These are phyloP conservation scores for Fusarium abutilonis DNA, from an alignment of 2,329 filamentous ascomycete genomes.

Conservation along the genomic window DNA sequence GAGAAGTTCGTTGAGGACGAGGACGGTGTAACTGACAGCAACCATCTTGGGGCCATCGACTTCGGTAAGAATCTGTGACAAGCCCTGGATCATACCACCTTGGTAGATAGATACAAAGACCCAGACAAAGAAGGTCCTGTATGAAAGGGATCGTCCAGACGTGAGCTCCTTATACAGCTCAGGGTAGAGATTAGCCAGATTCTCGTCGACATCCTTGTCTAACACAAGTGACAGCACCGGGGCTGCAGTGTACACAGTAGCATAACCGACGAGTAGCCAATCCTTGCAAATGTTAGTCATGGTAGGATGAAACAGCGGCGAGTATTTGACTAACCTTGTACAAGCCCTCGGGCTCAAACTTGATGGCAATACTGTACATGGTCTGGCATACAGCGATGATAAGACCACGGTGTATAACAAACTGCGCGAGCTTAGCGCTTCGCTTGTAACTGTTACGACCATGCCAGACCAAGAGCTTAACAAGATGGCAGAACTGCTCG, in stretches of 20 bases:
- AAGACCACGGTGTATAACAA: constrained; percentile 95
- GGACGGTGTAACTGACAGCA: constrained; percentile 87
- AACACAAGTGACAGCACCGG: constrained; percentile 94
- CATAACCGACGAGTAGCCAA: constrained; percentile 96
- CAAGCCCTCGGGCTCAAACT: constrained; percentile 91
- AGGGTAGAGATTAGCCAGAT: constrained; percentile 91
- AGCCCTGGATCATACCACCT: constrained; percentile 93
- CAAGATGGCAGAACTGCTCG: constrained; percentile 92
- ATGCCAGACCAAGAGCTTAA: constrained; percentile 98
- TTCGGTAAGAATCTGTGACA: constrained; percentile 86
- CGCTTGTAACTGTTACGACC: constrained; percentile 97
- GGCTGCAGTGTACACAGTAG: constrained; percentile 92
- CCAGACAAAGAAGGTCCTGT: constrained; percentile 97
- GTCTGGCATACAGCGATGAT: constrained; percentile 97
- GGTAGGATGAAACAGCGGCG: background rate
- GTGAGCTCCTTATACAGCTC: constrained; percentile 99
- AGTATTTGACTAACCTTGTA: constrained; percentile 69
- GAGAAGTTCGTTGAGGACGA: constrained; percentile 92
- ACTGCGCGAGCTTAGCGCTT: constrained; percentile 93
- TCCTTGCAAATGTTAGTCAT: constrained; percentile 61
- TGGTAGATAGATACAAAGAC: constrained; percentile 95
- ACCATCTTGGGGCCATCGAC: constrained; percentile 82
- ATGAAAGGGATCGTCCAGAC: constrained; percentile 83
- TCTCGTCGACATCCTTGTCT: constrained; percentile 94
- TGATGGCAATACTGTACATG: constrained; percentile 92